A percentile compares a stretch with the other conserved stretches of the same genome.
Conservation (phyloP, 148 eudicot species). For the Fagopyrum esculentum region DNA sequence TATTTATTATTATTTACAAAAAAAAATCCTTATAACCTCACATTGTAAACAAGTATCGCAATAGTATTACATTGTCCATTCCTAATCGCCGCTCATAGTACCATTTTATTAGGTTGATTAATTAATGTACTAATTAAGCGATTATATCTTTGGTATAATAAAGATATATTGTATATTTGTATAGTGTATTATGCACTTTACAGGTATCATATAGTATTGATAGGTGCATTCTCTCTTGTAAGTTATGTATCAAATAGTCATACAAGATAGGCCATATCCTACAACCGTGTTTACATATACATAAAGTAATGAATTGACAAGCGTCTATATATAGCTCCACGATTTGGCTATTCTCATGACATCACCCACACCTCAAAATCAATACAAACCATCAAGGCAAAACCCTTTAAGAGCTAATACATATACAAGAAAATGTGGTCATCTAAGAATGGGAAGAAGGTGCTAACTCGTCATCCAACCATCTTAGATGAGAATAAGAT, state of each 20-base stretch:
- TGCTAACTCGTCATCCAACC: neutral
- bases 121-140: too few species aligned
- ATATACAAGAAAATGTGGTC: neutral
- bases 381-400: neutral
- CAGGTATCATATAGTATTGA: neutral
- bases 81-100: too few species aligned
- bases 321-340: neutral
- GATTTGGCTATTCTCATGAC: neutral
- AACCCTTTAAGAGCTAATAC: neutral
- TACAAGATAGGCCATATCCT: neutral
- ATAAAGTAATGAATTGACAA: neutral
- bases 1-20: too few species aligned
- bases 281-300: neutral
- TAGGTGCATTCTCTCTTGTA: neutral
- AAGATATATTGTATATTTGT: too few species aligned
- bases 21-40: too few species aligned
- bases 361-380: neutral
- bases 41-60: too few species aligned
- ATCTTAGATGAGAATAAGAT: constrained; percentile 2
- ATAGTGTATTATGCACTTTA: too few species aligned
- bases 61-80: too few species aligned
- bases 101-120: too few species aligned
- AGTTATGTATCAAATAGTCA: neutral
- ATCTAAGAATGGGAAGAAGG: neutral
- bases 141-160: too few species aligned